These are phyloP conservation scores for Annulohypoxylon truncatum DNA, from an alignment of 2,329 filamentous ascomycete genomes.

Conservation along the genomic window DNA sequence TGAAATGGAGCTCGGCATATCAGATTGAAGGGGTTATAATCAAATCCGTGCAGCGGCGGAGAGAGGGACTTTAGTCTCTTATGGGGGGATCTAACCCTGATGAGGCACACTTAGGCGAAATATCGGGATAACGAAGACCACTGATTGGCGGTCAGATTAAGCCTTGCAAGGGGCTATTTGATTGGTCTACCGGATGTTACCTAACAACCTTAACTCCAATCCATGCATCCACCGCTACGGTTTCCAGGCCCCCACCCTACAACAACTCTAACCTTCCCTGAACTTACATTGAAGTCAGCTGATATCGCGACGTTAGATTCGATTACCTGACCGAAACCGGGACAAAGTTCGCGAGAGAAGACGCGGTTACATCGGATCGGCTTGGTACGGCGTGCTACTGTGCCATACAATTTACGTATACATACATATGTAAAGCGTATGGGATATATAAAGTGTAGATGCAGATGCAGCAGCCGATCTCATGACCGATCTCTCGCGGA, in stretches of 20 bases:
- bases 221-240: background rate
- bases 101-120: slow-evolving; percentile 37
- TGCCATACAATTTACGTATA: background rate
- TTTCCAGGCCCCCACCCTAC: background rate
- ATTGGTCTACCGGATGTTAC: slow-evolving; percentile 26
- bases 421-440: background rate
- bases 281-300: slow-evolving; percentile 31
- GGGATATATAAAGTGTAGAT: slow-evolving; percentile 1
- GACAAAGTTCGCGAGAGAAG: background rate
- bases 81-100: slow-evolving; percentile 23
- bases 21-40: background rate
- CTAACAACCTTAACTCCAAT: slow-evolving; percentile 23
- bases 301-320: slow-evolving; percentile 28
- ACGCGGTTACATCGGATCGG: slow-evolving; percentile 10
- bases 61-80: background rate
- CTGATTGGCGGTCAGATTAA: slow-evolving; percentile 30
- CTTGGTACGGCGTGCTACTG: background rate
- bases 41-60: background rate
- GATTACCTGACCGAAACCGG: background rate
- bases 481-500: slow-evolving; percentile 88
- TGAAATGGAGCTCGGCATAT: slow-evolving; percentile 1
- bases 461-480: slow-evolving; percentile 46
- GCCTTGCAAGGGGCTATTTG: slow-evolving; percentile 8
- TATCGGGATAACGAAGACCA: slow-evolving; percentile 16
- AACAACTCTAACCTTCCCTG: background rate